Percentiles rank a stretch among this genome's conserved stretches.
Evolutionary conservation across 139 green algal genomes (phyloP).

Genomic region (Eudorina sp.): DNA sequence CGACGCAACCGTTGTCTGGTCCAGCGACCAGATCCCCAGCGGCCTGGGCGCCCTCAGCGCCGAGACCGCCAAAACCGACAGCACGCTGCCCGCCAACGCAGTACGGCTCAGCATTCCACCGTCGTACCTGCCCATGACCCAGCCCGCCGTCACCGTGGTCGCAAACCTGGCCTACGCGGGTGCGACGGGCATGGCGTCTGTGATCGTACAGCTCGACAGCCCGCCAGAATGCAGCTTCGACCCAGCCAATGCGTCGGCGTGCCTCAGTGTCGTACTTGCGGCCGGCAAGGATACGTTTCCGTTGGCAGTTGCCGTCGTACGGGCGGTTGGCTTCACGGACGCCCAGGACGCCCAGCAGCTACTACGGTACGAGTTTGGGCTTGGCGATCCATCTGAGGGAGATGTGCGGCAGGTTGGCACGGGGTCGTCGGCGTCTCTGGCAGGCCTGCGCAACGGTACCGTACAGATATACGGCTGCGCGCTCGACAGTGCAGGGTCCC

Average conservation of each 20-base stretch:
- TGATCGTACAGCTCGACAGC: neutral
- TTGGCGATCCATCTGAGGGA: neutral
- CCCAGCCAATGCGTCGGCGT: neutral
- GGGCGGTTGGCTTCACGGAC: neutral
- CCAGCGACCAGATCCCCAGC: neutral
- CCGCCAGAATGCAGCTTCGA: neutral
- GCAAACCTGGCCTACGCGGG: neutral
- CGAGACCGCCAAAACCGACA: neutral
- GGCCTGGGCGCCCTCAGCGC: neutral
- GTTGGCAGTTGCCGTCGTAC: neutral
- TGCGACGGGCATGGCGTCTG: neutral
- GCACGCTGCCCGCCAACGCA: neutral
- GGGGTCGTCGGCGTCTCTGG: neutral
- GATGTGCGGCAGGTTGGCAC: neutral
- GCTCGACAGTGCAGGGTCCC: neutral
- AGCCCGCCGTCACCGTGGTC: neutral
- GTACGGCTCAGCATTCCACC: neutral
- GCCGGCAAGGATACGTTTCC: neutral
- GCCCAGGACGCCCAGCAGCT: neutral
- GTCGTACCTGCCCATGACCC: neutral
- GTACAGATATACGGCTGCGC: neutral
- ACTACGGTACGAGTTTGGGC: conserved; percentile 20
- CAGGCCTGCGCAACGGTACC: neutral
- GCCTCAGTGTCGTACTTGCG: neutral
- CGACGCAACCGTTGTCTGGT: neutral